These are phyloP conservation scores for Euphorbia pulcherrima DNA, from an alignment of 345 rosid genomes.

Conservation along the genomic window DNA sequence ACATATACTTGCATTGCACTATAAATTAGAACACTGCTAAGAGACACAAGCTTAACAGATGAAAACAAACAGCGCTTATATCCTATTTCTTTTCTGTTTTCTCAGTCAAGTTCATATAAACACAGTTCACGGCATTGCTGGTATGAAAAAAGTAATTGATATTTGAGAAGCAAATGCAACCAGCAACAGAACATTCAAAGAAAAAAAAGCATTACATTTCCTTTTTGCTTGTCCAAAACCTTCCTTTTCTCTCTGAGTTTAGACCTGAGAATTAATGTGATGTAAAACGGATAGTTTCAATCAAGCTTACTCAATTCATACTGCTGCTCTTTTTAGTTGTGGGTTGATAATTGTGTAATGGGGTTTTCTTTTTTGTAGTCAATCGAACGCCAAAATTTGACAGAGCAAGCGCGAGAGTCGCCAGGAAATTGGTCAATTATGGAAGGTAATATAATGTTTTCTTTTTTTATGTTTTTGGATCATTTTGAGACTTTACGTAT, in stretches of 20 bases:
- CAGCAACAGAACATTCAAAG: background rate
- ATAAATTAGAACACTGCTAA: no score
- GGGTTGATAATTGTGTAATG: slow-evolving; percentile 5
- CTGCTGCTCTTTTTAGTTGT: slow-evolving; percentile 15
- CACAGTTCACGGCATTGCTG: no score
- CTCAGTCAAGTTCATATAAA: no score
- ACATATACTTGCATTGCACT: no score
- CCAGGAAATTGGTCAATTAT: slow-evolving; percentile 12
- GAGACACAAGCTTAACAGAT: no score
- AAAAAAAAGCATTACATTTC: background rate
- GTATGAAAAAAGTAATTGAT: no score
- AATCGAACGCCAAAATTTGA: slow-evolving; percentile 14
- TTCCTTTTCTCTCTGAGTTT: slow-evolving; percentile 8
- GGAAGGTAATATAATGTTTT: slow-evolving; percentile 32
- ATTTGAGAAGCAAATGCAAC: no score
- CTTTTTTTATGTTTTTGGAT: slow-evolving; percentile 12
- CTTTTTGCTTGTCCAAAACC: background rate
- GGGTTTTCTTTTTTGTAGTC: slow-evolving; percentile 23
- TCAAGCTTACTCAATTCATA: slow-evolving; percentile 15
- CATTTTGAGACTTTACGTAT: slow-evolving; percentile 10
- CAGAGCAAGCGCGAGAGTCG: background rate
- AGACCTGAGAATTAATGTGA: slow-evolving; percentile 4
- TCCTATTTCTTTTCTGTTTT: no score
- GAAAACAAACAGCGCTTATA: no score
- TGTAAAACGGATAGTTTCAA: background rate